These are phyloP conservation scores for Entophlyctis luteolus DNA, from an alignment of 192 early-diverging fungal genomes.

Conservation along the genomic window DNA sequence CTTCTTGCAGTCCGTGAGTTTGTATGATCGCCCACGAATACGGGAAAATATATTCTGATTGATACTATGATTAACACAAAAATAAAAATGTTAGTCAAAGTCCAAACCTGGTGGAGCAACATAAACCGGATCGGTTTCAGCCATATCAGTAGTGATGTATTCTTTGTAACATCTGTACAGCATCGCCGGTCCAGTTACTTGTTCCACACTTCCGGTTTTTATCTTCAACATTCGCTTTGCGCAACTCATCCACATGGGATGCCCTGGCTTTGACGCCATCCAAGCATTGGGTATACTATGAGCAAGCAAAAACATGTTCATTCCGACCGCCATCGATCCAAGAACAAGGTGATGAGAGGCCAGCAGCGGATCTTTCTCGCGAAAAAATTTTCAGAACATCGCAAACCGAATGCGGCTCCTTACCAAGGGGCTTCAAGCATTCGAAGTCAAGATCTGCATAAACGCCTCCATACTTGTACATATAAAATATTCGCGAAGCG, in stretches of 20 bases:
- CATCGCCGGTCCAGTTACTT: not conserved
- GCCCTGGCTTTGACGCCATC: conserved; percentile 39
- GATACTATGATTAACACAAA: not conserved
- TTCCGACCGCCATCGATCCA: not conserved
- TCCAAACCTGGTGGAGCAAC: not conserved
- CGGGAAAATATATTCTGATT: not conserved
- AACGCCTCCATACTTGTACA: conserved; percentile 41
- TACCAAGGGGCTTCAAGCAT: not conserved
- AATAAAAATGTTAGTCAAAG: not conserved
- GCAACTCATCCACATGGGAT: conserved; percentile 36
- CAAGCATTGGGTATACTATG: conserved; percentile 40
- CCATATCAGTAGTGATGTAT: not conserved
- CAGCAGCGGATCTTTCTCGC: not conserved
- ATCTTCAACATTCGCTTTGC: not conserved
- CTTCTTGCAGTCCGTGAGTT: not conserved
- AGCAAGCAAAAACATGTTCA: not conserved
- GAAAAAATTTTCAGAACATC: not conserved
- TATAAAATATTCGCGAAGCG: conserved; percentile 32
- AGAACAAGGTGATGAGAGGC: conserved; percentile 2
- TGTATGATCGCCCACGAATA: not conserved
- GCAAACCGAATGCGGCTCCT: not conserved
- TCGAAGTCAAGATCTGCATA: conserved; percentile 38
- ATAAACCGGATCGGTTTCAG: not conserved
- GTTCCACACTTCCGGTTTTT: not conserved
- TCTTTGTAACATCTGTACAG: not conserved